Evolutionary conservation across 257 asterid genomes (phyloP).

Genomic region (Cinchona pubescens): DNA sequence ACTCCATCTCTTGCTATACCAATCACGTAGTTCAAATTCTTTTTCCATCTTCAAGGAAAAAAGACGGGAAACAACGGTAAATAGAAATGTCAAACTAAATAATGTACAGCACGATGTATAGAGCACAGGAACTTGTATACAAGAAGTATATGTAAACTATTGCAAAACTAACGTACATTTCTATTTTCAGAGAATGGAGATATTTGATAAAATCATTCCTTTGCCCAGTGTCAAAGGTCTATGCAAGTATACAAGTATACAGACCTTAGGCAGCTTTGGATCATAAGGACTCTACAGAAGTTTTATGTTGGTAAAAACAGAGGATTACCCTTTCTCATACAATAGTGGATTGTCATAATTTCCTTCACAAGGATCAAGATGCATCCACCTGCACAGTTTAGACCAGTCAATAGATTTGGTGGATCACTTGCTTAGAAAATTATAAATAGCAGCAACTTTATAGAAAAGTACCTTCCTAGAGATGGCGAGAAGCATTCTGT

Average conservation of each 20-base stretch:
- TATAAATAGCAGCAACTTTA: constrained; percentile 21
- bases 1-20: constrained; percentile 83
- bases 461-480: constrained; percentile 61
- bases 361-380: constrained; percentile 98
- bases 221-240: background rate
- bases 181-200: background rate
- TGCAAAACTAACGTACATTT: background rate
- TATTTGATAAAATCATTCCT: background rate
- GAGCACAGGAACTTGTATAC: background rate
- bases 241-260: background rate
- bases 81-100: background rate
- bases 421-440: constrained; percentile 14
- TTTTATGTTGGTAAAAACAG: constrained; percentile 14
- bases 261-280: background rate
- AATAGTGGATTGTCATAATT: constrained; percentile 83
- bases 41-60: constrained; percentile 68
- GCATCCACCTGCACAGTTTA: constrained; percentile 88
- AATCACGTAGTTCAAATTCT: constrained; percentile 66
- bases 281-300: background rate
- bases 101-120: background rate
- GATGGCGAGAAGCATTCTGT: constrained; percentile 86
- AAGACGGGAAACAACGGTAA: background rate
- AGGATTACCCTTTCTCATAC: constrained; percentile 86
- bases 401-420: constrained; percentile 17
- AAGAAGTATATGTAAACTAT: background rate